These are phyloP conservation scores for Kluyveromyces siamensis DNA, from an alignment of 805 yeast species.

Conservation along the genomic window DNA sequence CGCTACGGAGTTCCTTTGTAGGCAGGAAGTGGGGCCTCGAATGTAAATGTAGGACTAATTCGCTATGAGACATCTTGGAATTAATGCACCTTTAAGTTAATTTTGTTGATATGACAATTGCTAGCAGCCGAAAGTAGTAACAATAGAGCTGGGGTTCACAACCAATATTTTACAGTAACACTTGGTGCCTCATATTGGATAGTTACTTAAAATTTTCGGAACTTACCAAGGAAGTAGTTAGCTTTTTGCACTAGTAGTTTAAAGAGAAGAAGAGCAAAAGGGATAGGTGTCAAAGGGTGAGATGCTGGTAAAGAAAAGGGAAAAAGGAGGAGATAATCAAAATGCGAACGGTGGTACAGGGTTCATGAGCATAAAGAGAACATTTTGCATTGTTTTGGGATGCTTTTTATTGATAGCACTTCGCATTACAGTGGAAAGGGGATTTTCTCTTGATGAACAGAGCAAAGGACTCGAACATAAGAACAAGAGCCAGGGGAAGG, in stretches of 20 bases:
- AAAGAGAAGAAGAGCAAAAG: background rate
- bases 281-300: background rate
- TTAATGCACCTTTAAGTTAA: too few species aligned
- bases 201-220: too few species aligned
- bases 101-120: too few species aligned
- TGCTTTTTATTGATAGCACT: background rate
- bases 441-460: background rate
- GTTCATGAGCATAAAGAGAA: background rate
- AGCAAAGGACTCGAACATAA: too few species aligned
- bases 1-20: too few species aligned
- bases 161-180: too few species aligned
- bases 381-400: background rate
- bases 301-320: background rate
- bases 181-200: too few species aligned
- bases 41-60: too few species aligned
- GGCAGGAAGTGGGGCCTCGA: too few species aligned
- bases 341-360: background rate
- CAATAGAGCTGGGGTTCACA: too few species aligned
- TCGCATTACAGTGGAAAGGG: background rate
- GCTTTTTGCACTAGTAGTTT: background rate
- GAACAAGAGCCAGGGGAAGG: background rate
- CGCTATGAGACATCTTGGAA: too few species aligned
- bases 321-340: background rate
- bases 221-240: background rate
- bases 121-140: too few species aligned